A percentile compares a stretch with the other conserved stretches of the same genome.
These are phyloP conservation scores for Blastomyces gilchristii DNA, from an alignment of 2,329 filamentous ascomycete genomes.

Conservation along the genomic window DNA sequence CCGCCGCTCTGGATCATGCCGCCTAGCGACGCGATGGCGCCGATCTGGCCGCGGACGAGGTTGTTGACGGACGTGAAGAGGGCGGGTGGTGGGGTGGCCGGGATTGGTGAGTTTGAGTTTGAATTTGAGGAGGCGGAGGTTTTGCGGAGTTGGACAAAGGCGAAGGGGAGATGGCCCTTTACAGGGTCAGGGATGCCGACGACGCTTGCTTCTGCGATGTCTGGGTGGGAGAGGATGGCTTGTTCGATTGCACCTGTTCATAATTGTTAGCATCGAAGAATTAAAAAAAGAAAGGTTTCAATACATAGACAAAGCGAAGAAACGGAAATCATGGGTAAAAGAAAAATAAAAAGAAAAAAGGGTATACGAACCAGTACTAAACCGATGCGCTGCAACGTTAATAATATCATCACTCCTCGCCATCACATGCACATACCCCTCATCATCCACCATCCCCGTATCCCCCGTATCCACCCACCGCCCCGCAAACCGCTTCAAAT, in stretches of 20 bases:
- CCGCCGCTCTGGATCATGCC: constrained; percentile 58
- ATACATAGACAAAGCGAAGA: not conserved
- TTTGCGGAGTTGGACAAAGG: constrained; percentile 59
- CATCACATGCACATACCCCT: constrained; percentile 57
- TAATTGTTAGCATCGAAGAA: no score
- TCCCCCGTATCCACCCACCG: constrained; percentile 88
- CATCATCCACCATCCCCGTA: constrained; percentile 70
- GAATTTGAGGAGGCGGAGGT: constrained; percentile 16
- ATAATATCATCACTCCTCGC: constrained; percentile 71
- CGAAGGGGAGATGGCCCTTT: constrained; percentile 87
- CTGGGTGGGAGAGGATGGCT: constrained; percentile 70
- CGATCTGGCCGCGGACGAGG: constrained; percentile 69
- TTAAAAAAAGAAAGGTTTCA: no score
- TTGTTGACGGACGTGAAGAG: constrained; percentile 38
- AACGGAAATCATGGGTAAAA: not conserved
- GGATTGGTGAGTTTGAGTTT: constrained; percentile 30
- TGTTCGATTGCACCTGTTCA: constrained; percentile 71
- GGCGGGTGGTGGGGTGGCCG: constrained; percentile 30
- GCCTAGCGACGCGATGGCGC: constrained; percentile 73
- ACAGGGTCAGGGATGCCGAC: constrained; percentile 74
- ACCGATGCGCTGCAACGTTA: constrained; percentile 87
- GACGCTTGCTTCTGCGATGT: constrained; percentile 73
- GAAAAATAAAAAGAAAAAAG: not conserved
- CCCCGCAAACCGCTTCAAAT: constrained; percentile 69
- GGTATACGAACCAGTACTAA: constrained; percentile 61